These are phyloP conservation scores for Coniosporium apollinis DNA, from an alignment of 495 filamentous ascomycete species.

Conservation along the genomic window DNA sequence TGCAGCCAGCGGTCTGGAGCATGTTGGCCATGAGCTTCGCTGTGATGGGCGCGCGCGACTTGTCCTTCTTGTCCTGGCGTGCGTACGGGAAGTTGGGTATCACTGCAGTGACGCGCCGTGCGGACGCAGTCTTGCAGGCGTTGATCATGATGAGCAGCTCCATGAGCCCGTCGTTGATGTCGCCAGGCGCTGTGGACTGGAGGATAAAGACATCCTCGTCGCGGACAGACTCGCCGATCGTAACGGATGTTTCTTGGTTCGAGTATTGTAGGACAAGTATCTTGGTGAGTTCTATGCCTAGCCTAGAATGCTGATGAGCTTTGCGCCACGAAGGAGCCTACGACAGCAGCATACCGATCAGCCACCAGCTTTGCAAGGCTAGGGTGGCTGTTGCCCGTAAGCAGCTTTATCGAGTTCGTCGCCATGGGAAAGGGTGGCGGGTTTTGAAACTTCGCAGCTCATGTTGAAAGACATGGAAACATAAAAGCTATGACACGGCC, in stretches of 20 bases:
- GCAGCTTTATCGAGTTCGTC: conserved; percentile 85
- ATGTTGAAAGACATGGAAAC: too few relatives aligned
- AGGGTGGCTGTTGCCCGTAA: conserved; percentile 92
- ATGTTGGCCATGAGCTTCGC: conserved; percentile 95
- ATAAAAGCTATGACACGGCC: too few relatives aligned
- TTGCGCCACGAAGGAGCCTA: not conserved
- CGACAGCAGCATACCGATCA: conserved; percentile 46
- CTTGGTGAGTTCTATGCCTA: conserved; percentile 86
- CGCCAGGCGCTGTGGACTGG: conserved; percentile 86
- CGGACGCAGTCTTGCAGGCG: conserved; percentile 93
- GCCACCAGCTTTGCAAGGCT: conserved; percentile 77
- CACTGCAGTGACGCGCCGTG: conserved; percentile 77
- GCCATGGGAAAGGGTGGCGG: too few relatives aligned
- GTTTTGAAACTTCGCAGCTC: too few relatives aligned
- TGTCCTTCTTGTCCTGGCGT: conserved; percentile 99
- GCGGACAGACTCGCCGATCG: conserved; percentile 89
- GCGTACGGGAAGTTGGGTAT: conserved; percentile 97
- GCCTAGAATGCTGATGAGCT: too few relatives aligned
- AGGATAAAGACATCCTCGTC: conserved; percentile 98
- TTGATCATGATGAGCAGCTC: conserved; percentile 98
- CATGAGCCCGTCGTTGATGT: conserved; percentile 98
- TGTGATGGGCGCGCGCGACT: conserved; percentile 76
- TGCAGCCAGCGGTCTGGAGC: conserved; percentile 78
- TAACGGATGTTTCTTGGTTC: conserved; percentile 94
- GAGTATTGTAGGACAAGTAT: conserved; percentile 92